These are phyloP conservation scores for Daldinia caldariorum DNA, from an alignment of 495 filamentous ascomycete species.

Conservation along the genomic window DNA sequence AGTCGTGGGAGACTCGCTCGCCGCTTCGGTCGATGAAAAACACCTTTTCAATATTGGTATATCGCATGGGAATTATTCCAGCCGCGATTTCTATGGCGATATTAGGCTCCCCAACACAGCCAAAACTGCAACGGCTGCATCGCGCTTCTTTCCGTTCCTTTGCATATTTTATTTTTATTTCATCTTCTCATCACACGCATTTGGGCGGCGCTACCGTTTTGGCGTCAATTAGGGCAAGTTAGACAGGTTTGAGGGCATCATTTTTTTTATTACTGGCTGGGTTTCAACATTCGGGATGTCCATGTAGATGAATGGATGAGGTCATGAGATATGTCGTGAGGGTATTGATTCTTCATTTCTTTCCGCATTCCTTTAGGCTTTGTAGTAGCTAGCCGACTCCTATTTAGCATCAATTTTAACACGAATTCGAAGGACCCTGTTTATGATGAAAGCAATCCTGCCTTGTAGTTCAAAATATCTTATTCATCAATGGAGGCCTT, in stretches of 20 bases:
- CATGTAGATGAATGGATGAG: conserved; percentile 42
- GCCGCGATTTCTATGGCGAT: background rate
- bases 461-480: conserved; percentile 25
- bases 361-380: conserved; percentile 35
- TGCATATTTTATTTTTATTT: conserved; percentile 6
- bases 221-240: conserved; percentile 38
- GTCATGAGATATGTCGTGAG: conserved; percentile 35
- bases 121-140: conserved; percentile 4
- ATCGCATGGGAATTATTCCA: background rate
- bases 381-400: conserved; percentile 27
- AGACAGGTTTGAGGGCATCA: conserved; percentile 31
- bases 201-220: conserved; percentile 38
- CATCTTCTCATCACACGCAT: conserved; percentile 27
- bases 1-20: conserved; percentile 47
- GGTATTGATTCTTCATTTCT: conserved; percentile 31
- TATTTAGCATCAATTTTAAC: conserved; percentile 36
- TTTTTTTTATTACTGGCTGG: conserved; percentile 8
- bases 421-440: conserved; percentile 13
- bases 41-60: background rate
- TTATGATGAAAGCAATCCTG: conserved; percentile 6
- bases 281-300: conserved; percentile 21
- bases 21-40: conserved; percentile 48
- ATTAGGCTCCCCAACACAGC: background rate
- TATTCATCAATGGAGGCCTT: conserved; percentile 13
- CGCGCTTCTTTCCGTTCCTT: conserved; percentile 37